Evolutionary conservation across 2,329 filamentous ascomycete species (phyloP).

Genomic region (Curvularia sp.): DNA sequence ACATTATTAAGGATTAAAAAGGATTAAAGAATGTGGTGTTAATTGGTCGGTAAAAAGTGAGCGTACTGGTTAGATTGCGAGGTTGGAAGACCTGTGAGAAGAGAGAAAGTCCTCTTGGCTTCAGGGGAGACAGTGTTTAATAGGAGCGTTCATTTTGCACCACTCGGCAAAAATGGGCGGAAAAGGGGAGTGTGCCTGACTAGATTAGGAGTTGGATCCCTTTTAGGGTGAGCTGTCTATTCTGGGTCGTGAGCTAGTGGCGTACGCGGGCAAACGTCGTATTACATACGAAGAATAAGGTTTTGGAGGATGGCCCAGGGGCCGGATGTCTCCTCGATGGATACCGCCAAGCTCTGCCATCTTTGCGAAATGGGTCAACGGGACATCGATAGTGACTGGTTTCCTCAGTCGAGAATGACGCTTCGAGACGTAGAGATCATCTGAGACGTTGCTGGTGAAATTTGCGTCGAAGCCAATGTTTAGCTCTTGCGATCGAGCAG

Average conservation of each 20-base stretch:
- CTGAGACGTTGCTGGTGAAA: conserved; percentile 25
- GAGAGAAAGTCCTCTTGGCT: conserved; percentile 28
- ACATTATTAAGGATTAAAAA: conserved; percentile 30
- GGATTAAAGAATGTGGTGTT: conserved; percentile 31
- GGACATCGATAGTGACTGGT: conserved; percentile 3
- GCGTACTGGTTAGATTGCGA: conserved; percentile 32
- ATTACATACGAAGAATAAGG: conserved; percentile 21
- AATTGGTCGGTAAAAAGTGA: conserved; percentile 28
- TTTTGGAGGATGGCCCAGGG: conserved; percentile 26
- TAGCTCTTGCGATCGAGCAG: too few relatives aligned
- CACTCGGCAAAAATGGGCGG: conserved; percentile 15
- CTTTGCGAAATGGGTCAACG: conserved; percentile 26
- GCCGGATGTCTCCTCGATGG: conserved; percentile 23
- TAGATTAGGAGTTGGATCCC: conserved; percentile 26
- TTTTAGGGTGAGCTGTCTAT: conserved; percentile 30
- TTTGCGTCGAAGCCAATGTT: conserved; percentile 25
- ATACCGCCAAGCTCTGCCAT: conserved; percentile 28
- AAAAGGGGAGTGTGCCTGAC: conserved; percentile 31
- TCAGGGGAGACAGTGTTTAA: conserved; percentile 27
- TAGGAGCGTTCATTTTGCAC: conserved; percentile 27
- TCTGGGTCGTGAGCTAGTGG: conserved; percentile 28
- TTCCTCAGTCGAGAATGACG: background rate
- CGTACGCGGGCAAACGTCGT: conserved; percentile 26
- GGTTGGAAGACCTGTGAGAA: conserved; percentile 31
- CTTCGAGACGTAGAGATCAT: conserved; percentile 3